Evolutionary conservation across 805 yeast species (phyloP).

Genomic region (Metschnikowia continentalis): DNA sequence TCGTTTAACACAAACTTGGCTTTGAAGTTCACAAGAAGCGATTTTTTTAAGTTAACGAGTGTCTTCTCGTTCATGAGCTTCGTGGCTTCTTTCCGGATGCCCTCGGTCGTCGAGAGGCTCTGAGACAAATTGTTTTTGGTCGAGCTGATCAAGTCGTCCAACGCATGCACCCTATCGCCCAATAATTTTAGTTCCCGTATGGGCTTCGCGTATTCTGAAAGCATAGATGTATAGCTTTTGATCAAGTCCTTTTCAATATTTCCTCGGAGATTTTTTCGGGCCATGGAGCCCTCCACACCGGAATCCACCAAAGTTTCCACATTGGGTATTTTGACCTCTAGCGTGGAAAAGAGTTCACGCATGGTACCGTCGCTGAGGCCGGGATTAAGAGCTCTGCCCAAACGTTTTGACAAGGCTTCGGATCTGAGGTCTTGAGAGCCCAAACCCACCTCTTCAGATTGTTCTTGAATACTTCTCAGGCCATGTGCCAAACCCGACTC

Average conservation of each 20-base stretch:
- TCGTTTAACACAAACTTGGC: conserved; percentile 64
- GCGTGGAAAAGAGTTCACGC: conserved; percentile 29
- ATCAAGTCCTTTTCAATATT: conserved; percentile 59
- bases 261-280: conserved; percentile 57
- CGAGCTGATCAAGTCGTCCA: conserved; percentile 22
- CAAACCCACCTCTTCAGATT: background rate
- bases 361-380: conserved; percentile 32
- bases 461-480: background rate
- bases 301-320: conserved; percentile 41
- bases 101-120: conserved; percentile 20
- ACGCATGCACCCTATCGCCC: conserved; percentile 11
- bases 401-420: conserved; percentile 36
- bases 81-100: conserved; percentile 23
- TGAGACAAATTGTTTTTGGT: conserved; percentile 38
- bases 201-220: conserved; percentile 33
- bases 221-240: conserved; percentile 41
- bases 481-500: background rate
- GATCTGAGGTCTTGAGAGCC: conserved; percentile 7
- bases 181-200: conserved; percentile 22
- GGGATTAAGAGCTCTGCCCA: conserved; percentile 48
- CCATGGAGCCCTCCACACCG: conserved; percentile 52
- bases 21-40: conserved; percentile 50
- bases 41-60: conserved; percentile 44
- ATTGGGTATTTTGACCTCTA: conserved; percentile 28
- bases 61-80: conserved; percentile 28